A percentile compares a stretch with the other conserved stretches of the same genome.
Conservation (phyloP, 2,329 filamentous ascomycete species). For the Trichoderma sp. region DNA sequence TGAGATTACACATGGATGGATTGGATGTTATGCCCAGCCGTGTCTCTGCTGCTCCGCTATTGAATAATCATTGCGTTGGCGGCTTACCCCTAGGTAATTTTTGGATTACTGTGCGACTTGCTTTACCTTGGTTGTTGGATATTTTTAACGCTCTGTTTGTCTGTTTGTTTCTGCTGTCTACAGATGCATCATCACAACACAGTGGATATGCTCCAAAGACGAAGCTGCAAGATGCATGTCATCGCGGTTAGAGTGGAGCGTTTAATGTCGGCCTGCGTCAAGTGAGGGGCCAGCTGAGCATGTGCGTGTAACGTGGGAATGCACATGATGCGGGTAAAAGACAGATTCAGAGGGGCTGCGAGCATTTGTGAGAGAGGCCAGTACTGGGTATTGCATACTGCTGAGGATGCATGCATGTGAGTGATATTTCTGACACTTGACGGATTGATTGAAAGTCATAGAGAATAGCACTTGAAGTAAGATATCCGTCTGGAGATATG, state of each 20-base stretch:
- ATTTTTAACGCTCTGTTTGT: background rate
- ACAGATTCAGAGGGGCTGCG: background rate
- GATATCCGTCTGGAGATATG: background rate
- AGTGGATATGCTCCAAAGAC: background rate
- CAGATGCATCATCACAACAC: background rate
- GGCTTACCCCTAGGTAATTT: background rate
- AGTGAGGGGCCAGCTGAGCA: background rate
- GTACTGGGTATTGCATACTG: background rate
- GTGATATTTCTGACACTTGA: background rate
- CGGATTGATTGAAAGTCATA: background rate
- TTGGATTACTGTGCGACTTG: background rate
- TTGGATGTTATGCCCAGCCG: background rate
- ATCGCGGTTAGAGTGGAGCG: background rate
- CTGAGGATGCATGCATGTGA: background rate
- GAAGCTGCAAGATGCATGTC: slow-evolving; percentile 4
- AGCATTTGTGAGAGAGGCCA: no score
- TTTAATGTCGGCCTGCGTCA: background rate
- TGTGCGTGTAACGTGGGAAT: background rate
- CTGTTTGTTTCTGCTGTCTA: background rate
- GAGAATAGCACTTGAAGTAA: no score
- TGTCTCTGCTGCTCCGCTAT: background rate
- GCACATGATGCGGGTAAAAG: background rate
- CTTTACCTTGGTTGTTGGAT: background rate
- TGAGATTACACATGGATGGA: background rate
- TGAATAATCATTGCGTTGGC: background rate